These are phyloP conservation scores for Primulina huaijiensis DNA, from an alignment of 257 asterid genomes.

Conservation along the genomic window DNA sequence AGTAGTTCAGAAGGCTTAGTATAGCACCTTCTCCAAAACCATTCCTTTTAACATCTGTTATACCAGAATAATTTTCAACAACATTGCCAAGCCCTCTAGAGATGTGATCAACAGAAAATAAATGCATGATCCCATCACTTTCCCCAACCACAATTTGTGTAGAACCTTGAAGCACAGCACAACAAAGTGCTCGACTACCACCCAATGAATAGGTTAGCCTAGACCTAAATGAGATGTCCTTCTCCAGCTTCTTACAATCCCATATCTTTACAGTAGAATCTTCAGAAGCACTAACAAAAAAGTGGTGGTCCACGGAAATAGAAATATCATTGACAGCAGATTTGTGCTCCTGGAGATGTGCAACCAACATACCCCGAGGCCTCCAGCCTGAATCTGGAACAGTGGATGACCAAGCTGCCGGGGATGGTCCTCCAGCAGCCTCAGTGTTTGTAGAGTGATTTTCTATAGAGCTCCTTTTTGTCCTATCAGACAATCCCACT, in stretches of 20 bases:
- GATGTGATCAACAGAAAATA: slow-evolving; percentile 85
- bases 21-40: slow-evolving; percentile 81
- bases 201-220: slow-evolving; percentile 85
- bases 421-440: slow-evolving; percentile 60
- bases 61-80: slow-evolving; percentile 92
- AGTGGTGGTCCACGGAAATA: slow-evolving; percentile 82
- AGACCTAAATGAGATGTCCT: slow-evolving; percentile 96
- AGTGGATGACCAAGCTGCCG: slow-evolving; percentile 66
- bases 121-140: slow-evolving; percentile 85
- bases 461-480: slow-evolving; percentile 55
- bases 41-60: slow-evolving; percentile 69
- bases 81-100: slow-evolving; percentile 94
- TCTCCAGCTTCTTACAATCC: slow-evolving; percentile 98
- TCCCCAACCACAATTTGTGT: slow-evolving; percentile 85
- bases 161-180: slow-evolving; percentile 79
- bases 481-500: slow-evolving; percentile 52
- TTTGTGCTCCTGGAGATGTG: slow-evolving; percentile 94
- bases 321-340: slow-evolving; percentile 94
- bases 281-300: slow-evolving; percentile 97
- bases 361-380: slow-evolving; percentile 98
- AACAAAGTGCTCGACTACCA: slow-evolving; percentile 85
- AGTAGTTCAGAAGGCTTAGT: slow-evolving; percentile 75
- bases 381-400: slow-evolving; percentile 99
- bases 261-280: slow-evolving; percentile 97
- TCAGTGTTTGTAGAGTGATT: slow-evolving; percentile 51